Conservation (phyloP, 805 yeast genomes). For the Starmerella roubikii region DNA sequence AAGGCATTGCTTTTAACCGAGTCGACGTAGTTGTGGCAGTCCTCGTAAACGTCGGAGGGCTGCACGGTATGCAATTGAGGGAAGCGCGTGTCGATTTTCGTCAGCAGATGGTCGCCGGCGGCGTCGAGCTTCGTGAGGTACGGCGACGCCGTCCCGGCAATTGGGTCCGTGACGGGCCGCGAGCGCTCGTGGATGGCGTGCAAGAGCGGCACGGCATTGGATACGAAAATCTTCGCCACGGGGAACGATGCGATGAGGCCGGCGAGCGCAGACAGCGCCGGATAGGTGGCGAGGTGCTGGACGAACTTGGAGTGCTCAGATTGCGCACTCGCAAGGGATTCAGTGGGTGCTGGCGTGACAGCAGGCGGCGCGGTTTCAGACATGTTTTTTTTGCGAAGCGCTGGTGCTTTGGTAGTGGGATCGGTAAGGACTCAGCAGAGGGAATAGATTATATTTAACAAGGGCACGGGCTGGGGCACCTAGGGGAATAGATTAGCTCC, state of each 20-base stretch:
- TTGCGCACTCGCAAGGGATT: constrained; percentile 4
- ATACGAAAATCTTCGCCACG: constrained; percentile 41
- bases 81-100: constrained; percentile 39
- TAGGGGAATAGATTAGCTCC: too few species aligned
- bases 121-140: constrained; percentile 38
- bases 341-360: not conserved
- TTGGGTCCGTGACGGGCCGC: constrained; percentile 24
- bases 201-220: constrained; percentile 47
- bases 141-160: constrained; percentile 31
- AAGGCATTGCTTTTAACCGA: constrained; percentile 26
- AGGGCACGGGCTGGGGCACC: too few species aligned
- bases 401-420: not conserved
- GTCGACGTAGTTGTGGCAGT: constrained; percentile 29
- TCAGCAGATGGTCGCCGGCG: constrained; percentile 42
- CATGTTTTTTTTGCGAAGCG: not conserved
- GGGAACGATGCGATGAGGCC: constrained; percentile 49
- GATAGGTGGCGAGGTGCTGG: constrained; percentile 38
- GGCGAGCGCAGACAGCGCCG: constrained; percentile 45
- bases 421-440: too few species aligned
- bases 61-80: constrained; percentile 48
- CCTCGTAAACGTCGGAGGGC: constrained; percentile 39
- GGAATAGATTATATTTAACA: too few species aligned
- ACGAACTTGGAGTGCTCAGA: constrained; percentile 29
- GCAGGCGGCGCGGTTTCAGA: not conserved
- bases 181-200: constrained; percentile 29